Evolutionary conservation across 768 basidiomycete genomes (phyloP).

Genomic region (Boletellus ananiceps): DNA sequence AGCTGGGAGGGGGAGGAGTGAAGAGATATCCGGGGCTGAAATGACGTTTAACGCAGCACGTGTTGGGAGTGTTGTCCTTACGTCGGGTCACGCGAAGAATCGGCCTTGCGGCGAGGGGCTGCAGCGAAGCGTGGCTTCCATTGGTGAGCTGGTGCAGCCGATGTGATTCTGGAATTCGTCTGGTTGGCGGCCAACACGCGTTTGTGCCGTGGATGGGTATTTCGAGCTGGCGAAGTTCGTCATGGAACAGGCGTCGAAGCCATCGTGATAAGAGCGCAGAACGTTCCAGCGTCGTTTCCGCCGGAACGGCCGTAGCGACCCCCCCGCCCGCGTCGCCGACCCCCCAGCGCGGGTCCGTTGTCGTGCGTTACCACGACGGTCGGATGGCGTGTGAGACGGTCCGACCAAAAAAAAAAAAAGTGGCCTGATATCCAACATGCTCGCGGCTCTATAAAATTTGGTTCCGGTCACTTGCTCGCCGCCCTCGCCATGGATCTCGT

Average conservation of each 20-base stretch:
- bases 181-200: conserved; percentile 12
- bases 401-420: conserved; percentile 19
- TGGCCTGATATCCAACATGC: conserved; percentile 25
- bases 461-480: background rate
- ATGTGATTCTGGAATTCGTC: background rate
- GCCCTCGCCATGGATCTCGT: conserved; percentile 65
- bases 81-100: conserved; percentile 24
- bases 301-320: too few species aligned
- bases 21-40: conserved; percentile 25
- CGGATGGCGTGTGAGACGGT: background rate
- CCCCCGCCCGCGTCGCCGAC: too few species aligned
- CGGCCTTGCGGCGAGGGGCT: conserved; percentile 25
- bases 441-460: conserved; percentile 19
- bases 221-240: conserved; percentile 1
- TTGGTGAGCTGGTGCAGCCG: background rate
- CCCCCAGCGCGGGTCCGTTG: too few species aligned
- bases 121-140: conserved; percentile 25
- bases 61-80: conserved; percentile 23
- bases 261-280: conserved; percentile 15
- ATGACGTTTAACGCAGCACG: conserved; percentile 27
- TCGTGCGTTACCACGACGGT: too few species aligned
- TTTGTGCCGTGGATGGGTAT: conserved; percentile 9
- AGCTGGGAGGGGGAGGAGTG: conserved; percentile 12
- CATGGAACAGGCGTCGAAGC: conserved; percentile 3
- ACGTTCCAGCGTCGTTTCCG: conserved; percentile 6